phyloP scores from a whole-genome alignment of 495 filamentous ascomycete genomes.

The Aspergillus nidulans region DNA sequence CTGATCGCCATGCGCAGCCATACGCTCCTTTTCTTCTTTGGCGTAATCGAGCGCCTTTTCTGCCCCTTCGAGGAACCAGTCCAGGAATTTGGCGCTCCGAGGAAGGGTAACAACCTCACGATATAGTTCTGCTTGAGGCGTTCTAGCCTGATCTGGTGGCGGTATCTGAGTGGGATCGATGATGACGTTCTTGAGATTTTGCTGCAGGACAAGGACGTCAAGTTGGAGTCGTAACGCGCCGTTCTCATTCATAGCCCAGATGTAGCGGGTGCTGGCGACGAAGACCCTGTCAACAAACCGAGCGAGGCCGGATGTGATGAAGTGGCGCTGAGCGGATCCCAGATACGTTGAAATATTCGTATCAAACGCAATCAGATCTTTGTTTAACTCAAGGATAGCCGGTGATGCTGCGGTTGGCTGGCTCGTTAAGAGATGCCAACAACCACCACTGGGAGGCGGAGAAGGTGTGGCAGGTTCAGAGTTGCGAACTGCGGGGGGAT shows the following conservation, averaged over 20 bases:
- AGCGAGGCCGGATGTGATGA: conserved; percentile 69
- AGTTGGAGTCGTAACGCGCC: conserved; percentile 80
- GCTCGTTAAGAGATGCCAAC: conserved; percentile 70
- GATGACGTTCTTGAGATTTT: conserved; percentile 88
- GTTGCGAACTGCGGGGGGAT: conserved; percentile 29
- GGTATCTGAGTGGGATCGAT: conserved; percentile 24
- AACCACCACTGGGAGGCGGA: conserved; percentile 50
- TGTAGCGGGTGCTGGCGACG: conserved; percentile 56
- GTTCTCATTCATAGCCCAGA: conserved; percentile 66
- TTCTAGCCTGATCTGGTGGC: conserved; percentile 1
- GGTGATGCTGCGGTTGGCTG: conserved; percentile 75
- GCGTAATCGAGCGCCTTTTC: conserved; percentile 64
- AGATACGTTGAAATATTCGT: conserved; percentile 71
- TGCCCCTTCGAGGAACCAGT: conserved; percentile 73
- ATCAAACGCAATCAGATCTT: conserved; percentile 76
- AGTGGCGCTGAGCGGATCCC: conserved; percentile 53
- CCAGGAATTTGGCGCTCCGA: conserved; percentile 69
- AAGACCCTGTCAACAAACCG: conserved; percentile 67
- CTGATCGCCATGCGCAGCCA: conserved; percentile 32
- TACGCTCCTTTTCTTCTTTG: conserved; percentile 49
- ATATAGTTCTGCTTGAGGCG: conserved; percentile 9
- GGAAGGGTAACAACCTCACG: conserved; percentile 60
- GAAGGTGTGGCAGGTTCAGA: conserved; percentile 46
- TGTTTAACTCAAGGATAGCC: conserved; percentile 70
- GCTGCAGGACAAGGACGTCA: conserved; percentile 89